Percentiles rank a stretch among this genome's conserved stretches.
Conservation (phyloP, 176 grass and related monocot species). For the Carex pumila region DNA sequence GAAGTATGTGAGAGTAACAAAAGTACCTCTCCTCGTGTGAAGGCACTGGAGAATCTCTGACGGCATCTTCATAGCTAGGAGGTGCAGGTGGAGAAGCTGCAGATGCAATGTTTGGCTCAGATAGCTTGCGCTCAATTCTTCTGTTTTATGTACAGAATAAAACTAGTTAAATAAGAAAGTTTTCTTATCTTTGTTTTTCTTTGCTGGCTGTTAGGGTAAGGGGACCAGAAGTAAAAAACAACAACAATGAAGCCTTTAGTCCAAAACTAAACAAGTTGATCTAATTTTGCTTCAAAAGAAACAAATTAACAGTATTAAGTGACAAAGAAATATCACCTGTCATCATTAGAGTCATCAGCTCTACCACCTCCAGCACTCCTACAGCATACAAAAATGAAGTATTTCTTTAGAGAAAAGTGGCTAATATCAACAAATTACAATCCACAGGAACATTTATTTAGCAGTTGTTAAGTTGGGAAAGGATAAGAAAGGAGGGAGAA, state of each 20-base stretch:
- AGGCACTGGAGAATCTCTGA: slow-evolving; percentile 41
- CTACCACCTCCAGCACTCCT: slow-evolving; percentile 60
- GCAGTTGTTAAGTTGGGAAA: neutral
- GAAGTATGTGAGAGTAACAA: neutral
- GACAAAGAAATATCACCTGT: slow-evolving; percentile 44
- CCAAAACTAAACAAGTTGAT: neutral
- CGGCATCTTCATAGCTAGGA: slow-evolving; percentile 71
- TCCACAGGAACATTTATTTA: neutral
- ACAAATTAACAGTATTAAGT: neutral
- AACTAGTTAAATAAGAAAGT: neutral
- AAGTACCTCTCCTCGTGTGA: slow-evolving; percentile 45
- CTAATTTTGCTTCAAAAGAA: slow-evolving; percentile 7
- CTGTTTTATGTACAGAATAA: slow-evolving; percentile 30
- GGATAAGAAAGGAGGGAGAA: neutral
- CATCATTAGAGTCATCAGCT: slow-evolving; percentile 51
- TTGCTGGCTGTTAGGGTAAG: neutral
- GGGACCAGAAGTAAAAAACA: neutral
- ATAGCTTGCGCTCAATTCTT: slow-evolving; percentile 54
- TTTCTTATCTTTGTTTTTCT: neutral
- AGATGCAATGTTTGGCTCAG: slow-evolving; percentile 53
- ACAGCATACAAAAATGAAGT: slow-evolving; percentile 9
- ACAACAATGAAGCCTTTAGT: no score
- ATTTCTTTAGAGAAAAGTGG: slow-evolving; percentile 1
- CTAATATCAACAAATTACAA: neutral
- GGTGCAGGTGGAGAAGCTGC: slow-evolving; percentile 57